Base-by-base conservation (phyloP, 1,139 yeast genomes). In the Protomyces inundatus region DNA sequence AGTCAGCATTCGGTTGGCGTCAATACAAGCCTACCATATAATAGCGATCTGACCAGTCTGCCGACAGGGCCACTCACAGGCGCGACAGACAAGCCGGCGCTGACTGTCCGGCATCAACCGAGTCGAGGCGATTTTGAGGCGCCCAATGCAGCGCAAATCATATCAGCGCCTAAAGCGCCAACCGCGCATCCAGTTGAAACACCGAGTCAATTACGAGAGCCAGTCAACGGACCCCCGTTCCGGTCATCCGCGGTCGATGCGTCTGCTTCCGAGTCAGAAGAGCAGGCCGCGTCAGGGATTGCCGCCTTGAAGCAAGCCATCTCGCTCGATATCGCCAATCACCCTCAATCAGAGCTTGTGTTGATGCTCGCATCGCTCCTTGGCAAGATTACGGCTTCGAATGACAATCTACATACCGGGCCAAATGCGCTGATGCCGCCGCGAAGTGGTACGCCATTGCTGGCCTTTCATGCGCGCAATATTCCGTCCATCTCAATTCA, bases 381-480 rank as follows among this genome's bases (percentile, higher is more conserved):
- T 60, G 89, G 89, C 67, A 89, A 88, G 73, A 90, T 93, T 55
- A 87, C 91, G 55, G 95, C 88, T 71, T 91, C 96, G n/a, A 93
- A 93, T 75, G 98, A 93, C 74, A 81, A 84, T 59, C 52, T 54
- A 32, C 62, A 50, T 37, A 45, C 40, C 16, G 62, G 52, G 23
- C 33, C 55, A 16, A 35, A 16, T 16, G 54, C 53, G 3, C 14
- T 45, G 4, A 59, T 34, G n/a, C 62, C 62, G 6, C 54, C 64
- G 5, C 67, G 40, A 61, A 68, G 32, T 57, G 84, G 56, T 87
- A 55, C 88, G 12, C 87, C 86, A 71, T 91, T 93, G 2, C 77
- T 91, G 66, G 95, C 97, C 55, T 93, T 93, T 74, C 97, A 90
- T 73, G 98, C 98, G 23, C 84, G 96, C 61, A 95, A 91, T 73